Conservation (phyloP, 768 basidiomycete species). For the Boletus rex-veris region DNA sequence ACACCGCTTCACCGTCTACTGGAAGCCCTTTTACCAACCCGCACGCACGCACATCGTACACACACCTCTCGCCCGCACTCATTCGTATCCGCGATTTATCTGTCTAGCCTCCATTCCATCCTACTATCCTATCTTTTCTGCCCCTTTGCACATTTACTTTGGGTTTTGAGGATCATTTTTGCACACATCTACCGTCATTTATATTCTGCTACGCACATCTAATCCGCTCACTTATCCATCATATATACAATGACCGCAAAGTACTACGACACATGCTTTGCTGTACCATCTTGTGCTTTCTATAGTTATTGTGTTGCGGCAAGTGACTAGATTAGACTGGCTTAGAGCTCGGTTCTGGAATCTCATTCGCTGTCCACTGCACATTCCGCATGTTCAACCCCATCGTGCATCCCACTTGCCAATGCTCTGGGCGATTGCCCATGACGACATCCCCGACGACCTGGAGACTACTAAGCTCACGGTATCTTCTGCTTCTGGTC, state of each 20-base stretch:
- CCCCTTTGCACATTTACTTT: slow-evolving; percentile 5
- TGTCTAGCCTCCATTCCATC: slow-evolving; percentile 6
- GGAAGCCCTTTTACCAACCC: slow-evolving; percentile 56
- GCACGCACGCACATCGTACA: slow-evolving; percentile 54
- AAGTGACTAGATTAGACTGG: slow-evolving; percentile 33
- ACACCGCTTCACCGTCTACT: slow-evolving; percentile 35
- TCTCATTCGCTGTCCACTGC: slow-evolving; percentile 18
- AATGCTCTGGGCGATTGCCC: slow-evolving; percentile 45
- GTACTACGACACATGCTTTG: slow-evolving; percentile 24
- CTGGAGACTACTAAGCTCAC: slow-evolving; percentile 41
- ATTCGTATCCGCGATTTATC: slow-evolving; percentile 44
- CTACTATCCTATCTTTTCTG: slow-evolving; percentile 7
- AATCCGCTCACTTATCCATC: slow-evolving; percentile 36
- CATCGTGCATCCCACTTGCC: slow-evolving; percentile 41
- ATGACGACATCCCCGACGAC: slow-evolving; percentile 20
- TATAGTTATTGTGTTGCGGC: slow-evolving; percentile 31
- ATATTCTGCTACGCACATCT: slow-evolving; percentile 25
- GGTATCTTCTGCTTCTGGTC: slow-evolving; percentile 52
- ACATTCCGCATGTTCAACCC: slow-evolving; percentile 36
- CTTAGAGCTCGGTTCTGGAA: not conserved
- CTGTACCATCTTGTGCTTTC: slow-evolving; percentile 33
- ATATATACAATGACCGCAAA: slow-evolving; percentile 31
- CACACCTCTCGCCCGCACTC: slow-evolving; percentile 49
- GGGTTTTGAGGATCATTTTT: slow-evolving; percentile 12
- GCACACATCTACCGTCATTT: slow-evolving; percentile 21